Percentiles rank a stretch among this genome's conserved stretches.
phyloP scores from a whole-genome alignment of 2,329 filamentous ascomycete genomes.

The Paraconiothyrium sp. region DNA sequence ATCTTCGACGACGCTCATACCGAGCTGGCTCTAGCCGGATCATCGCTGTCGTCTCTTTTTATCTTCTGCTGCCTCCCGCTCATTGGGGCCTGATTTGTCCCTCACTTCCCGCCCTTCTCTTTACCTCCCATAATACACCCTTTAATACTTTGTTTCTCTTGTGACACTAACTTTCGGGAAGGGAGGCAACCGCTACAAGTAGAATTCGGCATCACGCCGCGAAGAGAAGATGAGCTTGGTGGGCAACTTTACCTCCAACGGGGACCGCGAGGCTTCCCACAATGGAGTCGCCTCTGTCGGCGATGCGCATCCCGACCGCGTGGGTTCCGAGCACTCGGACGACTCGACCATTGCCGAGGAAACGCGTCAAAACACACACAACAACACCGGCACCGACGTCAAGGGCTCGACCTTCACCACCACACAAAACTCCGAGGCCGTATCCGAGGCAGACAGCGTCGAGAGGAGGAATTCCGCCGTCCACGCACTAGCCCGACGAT shows the following conservation, averaged over 20 bases:
- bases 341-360: slow-evolving; percentile 44
- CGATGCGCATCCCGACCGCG: slow-evolving; percentile 11
- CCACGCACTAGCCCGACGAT: slow-evolving; percentile 52
- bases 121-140: background rate
- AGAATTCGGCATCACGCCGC: background rate
- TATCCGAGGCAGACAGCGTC: slow-evolving; percentile 27
- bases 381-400: slow-evolving; percentile 20
- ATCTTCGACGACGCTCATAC: slow-evolving; percentile 1
- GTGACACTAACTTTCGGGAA: background rate
- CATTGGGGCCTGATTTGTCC: background rate
- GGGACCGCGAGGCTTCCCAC: slow-evolving; percentile 50
- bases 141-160: slow-evolving; percentile 6
- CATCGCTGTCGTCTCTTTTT: background rate
- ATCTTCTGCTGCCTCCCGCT: background rate
- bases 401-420: slow-evolving; percentile 35
- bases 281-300: slow-evolving; percentile 44
- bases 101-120: slow-evolving; percentile 2
- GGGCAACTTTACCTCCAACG: slow-evolving; percentile 56
- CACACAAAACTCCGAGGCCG: slow-evolving; percentile 28
- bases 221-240: slow-evolving; percentile 53
- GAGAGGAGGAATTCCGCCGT: slow-evolving; percentile 49
- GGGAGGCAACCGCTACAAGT: slow-evolving; percentile 6
- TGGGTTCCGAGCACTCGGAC: slow-evolving; percentile 37
- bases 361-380: slow-evolving; percentile 33
- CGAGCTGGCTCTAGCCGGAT: background rate